These are phyloP conservation scores for Eleusine coracana DNA, from an alignment of 176 grass and related monocot species.

Conservation along the genomic window DNA sequence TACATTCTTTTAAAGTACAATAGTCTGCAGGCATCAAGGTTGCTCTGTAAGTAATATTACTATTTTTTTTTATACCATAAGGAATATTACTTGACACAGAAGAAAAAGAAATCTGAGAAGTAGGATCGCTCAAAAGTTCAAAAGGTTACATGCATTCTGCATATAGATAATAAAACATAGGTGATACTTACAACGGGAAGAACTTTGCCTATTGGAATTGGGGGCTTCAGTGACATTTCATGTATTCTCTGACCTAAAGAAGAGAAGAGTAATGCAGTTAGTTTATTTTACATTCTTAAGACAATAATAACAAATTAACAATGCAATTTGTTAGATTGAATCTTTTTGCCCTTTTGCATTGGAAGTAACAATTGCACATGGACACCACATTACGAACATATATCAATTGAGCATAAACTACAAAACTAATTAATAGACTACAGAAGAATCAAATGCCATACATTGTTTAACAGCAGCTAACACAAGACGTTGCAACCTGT, in stretches of 20 bases:
- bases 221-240: constrained; percentile 80
- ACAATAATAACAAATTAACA: constrained; percentile 37
- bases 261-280: constrained; percentile 28
- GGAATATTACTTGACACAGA: not conserved
- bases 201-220: constrained; percentile 61
- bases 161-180: constrained; percentile 11
- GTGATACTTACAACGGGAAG: constrained; percentile 62
- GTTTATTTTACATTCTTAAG: constrained; percentile 17
- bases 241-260: constrained; percentile 86
- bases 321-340: not conserved
- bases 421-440: not conserved
- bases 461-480: constrained; percentile 97
- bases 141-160: not conserved
- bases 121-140: not conserved
- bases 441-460: constrained; percentile 29
- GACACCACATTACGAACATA: not conserved
- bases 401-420: constrained; percentile 4
- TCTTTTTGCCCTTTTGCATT: not conserved
- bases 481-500: constrained; percentile 85
- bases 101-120: not conserved
- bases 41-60: constrained; percentile 7
- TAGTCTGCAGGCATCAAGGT: not conserved
- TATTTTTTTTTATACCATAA: not conserved
- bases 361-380: not conserved
- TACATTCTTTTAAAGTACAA: not conserved